Conservation (phyloP, 345 rosid genomes). For the Pelargonium nanum region DNA sequence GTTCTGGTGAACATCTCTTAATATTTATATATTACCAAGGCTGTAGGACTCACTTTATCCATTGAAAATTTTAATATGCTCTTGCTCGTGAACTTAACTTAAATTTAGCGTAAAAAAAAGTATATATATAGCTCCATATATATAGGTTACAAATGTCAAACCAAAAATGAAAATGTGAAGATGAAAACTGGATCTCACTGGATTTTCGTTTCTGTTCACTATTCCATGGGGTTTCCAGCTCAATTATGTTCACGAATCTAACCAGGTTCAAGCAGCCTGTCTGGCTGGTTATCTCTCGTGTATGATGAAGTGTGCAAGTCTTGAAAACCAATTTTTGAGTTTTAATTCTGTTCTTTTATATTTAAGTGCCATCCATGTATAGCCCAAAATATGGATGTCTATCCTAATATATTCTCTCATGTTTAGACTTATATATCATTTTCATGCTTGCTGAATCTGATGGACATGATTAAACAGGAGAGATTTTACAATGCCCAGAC, state of each 20-base stretch:
- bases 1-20: too few relatives aligned
- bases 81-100: background rate
- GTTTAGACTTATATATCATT: background rate
- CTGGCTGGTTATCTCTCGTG: background rate
- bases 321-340: background rate
- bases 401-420: background rate
- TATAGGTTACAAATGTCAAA: background rate
- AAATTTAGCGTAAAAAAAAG: background rate
- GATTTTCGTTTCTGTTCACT: background rate
- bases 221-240: background rate
- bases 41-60: background rate
- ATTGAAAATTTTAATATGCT: background rate
- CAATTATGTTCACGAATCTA: background rate
- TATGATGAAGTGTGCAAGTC: background rate
- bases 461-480: conserved; percentile 34
- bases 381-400: background rate
- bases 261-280: background rate
- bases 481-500: conserved; percentile 62
- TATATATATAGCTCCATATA: too few relatives aligned
- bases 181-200: background rate
- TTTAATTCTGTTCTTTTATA: background rate
- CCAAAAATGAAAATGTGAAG: background rate
- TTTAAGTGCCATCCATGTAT: too few relatives aligned
- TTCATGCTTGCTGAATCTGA: conserved; percentile 1
- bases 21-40: too few relatives aligned